A percentile compares a stretch with the other conserved stretches of the same genome.
These are phyloP conservation scores for Parastagonospora nodorum DNA, from an alignment of 2,329 filamentous ascomycete genomes.

Conservation along the genomic window DNA sequence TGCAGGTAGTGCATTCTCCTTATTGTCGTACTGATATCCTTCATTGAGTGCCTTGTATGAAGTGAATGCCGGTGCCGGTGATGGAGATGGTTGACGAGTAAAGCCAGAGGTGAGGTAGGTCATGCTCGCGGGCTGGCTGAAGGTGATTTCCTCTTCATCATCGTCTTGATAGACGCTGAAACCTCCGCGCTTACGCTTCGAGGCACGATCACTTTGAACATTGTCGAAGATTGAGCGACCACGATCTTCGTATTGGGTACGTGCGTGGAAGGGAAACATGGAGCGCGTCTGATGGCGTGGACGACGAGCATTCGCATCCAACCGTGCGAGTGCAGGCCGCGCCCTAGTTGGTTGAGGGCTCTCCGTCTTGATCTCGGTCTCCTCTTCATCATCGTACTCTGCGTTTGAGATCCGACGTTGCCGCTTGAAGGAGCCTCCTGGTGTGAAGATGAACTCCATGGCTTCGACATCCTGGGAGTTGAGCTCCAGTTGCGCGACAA, in stretches of 20 bases:
- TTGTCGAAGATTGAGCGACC: conserved; percentile 40
- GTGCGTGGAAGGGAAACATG: conserved; percentile 21
- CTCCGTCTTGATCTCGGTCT: conserved; percentile 44
- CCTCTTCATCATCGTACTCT: conserved; percentile 46
- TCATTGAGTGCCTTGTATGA: conserved; percentile 37
- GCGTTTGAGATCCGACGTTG: conserved; percentile 53
- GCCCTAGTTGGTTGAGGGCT: conserved; percentile 34
- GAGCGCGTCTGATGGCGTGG: conserved; percentile 35
- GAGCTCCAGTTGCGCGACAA: conserved; percentile 68
- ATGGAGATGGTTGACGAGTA: conserved; percentile 30
- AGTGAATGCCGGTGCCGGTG: conserved; percentile 27
- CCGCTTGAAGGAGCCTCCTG: conserved; percentile 48
- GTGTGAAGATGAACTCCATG: conserved; percentile 67
- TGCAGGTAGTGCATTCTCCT: conserved; percentile 36
- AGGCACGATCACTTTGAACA: conserved; percentile 27
- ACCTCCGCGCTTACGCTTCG: conserved; percentile 37
- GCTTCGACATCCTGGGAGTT: conserved; percentile 68
- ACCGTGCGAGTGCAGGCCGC: conserved; percentile 35
- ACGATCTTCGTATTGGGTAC: conserved; percentile 35
- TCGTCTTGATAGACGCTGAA: conserved; percentile 53
- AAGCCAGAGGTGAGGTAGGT: conserved; percentile 44
- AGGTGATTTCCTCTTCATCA: conserved; percentile 37
- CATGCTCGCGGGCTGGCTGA: conserved; percentile 38
- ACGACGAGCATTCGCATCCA: conserved; percentile 42
- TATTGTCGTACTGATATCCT: conserved; percentile 38